Percentiles rank a stretch among this genome's conserved stretches.
phyloP scores from a whole-genome alignment of 148 eudicot species.

The Nepenthes mirabilis region DNA sequence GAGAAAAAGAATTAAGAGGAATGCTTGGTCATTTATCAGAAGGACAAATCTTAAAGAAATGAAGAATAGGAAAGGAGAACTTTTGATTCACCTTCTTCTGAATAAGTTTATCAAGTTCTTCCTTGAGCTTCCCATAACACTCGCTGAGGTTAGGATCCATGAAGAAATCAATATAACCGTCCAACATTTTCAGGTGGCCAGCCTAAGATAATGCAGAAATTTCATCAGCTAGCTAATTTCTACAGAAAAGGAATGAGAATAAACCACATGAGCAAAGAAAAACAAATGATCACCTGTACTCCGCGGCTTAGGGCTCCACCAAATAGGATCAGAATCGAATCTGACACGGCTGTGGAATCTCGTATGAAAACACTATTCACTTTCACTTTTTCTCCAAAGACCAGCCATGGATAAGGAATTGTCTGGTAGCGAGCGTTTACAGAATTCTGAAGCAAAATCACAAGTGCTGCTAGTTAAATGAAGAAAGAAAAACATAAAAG shows the following conservation, averaged over 20 bases:
- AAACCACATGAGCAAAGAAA: neutral
- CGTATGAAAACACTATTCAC: slow-evolving; percentile 93
- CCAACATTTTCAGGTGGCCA: slow-evolving; percentile 88
- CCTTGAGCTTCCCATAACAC: slow-evolving; percentile 76
- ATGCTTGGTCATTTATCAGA: neutral
- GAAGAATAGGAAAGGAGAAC: neutral
- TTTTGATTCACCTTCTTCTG: slow-evolving; percentile 53
- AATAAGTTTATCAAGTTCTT: slow-evolving; percentile 68
- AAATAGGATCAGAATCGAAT: slow-evolving; percentile 84
- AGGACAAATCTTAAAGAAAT: neutral
- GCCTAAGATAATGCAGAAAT: slow-evolving; percentile 24
- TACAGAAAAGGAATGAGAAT: neutral
- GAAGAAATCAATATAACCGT: slow-evolving; percentile 88
- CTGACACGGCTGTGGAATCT: slow-evolving; percentile 93
- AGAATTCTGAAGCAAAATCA: slow-evolving; percentile 61
- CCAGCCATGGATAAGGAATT: slow-evolving; percentile 94
- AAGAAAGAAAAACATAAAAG: neutral
- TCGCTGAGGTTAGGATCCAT: slow-evolving; percentile 87
- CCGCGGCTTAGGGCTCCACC: slow-evolving; percentile 79
- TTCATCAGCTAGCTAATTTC: neutral
- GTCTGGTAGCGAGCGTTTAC: slow-evolving; percentile 98
- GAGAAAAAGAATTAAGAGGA: neutral
- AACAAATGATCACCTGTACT: slow-evolving; percentile 36
- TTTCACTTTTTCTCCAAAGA: slow-evolving; percentile 94
- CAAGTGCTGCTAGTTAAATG: neutral